Base-by-base conservation (phyloP, 2,329 filamentous ascomycete genomes). In the Colletotrichum falcatum region DNA sequence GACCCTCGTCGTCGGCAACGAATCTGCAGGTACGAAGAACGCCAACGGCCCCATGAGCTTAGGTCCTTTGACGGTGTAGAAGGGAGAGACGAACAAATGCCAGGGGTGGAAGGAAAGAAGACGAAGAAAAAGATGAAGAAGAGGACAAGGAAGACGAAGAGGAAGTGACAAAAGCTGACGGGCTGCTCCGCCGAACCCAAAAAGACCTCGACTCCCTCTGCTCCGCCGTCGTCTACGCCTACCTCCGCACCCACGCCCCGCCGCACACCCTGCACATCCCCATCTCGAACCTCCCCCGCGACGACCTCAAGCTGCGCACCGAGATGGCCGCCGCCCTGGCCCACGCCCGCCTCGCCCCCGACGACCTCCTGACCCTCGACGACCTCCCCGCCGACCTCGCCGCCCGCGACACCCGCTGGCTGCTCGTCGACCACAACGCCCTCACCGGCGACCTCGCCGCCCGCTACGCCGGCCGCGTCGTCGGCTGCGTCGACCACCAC, bases 151-250 rank as follows among this genome's bases (percentile, higher is more conserved):
- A 44, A 8, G 39, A 9, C 20, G 18, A 44, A 20, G 2, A 44
- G n/a, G 3, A 23, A 33, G 3, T 33, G 30, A 33, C 30, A 42
- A 48, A 61, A 3, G 30, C 59, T 44, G 23, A 28, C 23, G 20
- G 4, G 44, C 65, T 14, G 20, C 12, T 37, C 26, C 16, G 65
- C 42, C 5, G 12, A 26, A 28, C 16, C 8, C 14, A 16, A 9
- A 2, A 69, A 92, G 93, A 96, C 75, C 90, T 96, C 65, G 93
- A 96, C 81, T 95, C 93, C 1, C 87, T 96, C 74, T 93, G 91
- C 79, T 91, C 89, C 35, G 89, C 93, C 33, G 81, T 96, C 23
- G 81, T 95, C 33, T 89, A 92, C 70, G 92, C 93, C 66, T 96
- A 95, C 79, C 83, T 95, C 46, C 88, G 89, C 73, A 91, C 89